Conservation (phyloP, 129 eudicot species). For the Solidago caesia region DNA sequence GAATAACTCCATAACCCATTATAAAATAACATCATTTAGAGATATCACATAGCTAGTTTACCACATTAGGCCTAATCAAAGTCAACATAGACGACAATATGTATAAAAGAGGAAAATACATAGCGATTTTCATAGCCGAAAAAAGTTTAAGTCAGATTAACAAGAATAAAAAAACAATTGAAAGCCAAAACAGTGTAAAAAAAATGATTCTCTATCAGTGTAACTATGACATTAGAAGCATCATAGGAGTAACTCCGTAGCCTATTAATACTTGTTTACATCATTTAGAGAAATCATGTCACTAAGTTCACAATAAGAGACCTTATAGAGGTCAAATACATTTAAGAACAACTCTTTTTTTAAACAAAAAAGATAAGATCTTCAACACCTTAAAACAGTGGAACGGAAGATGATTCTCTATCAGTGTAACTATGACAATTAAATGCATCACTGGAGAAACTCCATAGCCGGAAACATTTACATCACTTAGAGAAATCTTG, state of each 20-base stretch:
- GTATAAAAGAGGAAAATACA: not conserved
- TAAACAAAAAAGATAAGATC: not conserved
- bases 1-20: conserved; percentile 27
- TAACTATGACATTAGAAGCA: too few relatives aligned
- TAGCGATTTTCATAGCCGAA: not conserved
- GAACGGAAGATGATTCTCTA: conserved; percentile 29
- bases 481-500: conserved; percentile 26
- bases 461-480: conserved; percentile 17
- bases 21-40: conserved; percentile 17
- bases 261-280: not conserved
- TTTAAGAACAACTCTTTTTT: not conserved
- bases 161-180: too few relatives aligned
- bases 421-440: conserved; percentile 67
- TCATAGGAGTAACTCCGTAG: not conserved
- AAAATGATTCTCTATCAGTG: too few relatives aligned
- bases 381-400: not conserved
- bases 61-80: not conserved
- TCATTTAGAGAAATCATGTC: not conserved
- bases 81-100: not conserved
- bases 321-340: not conserved
- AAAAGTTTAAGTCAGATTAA: too few relatives aligned
- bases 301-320: not conserved
- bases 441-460: conserved; percentile 42
- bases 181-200: too few relatives aligned
- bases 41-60: not conserved